Evolutionary conservation across 768 basidiomycete species (phyloP).

Genomic region (Udeniomyces megalosporus): DNA sequence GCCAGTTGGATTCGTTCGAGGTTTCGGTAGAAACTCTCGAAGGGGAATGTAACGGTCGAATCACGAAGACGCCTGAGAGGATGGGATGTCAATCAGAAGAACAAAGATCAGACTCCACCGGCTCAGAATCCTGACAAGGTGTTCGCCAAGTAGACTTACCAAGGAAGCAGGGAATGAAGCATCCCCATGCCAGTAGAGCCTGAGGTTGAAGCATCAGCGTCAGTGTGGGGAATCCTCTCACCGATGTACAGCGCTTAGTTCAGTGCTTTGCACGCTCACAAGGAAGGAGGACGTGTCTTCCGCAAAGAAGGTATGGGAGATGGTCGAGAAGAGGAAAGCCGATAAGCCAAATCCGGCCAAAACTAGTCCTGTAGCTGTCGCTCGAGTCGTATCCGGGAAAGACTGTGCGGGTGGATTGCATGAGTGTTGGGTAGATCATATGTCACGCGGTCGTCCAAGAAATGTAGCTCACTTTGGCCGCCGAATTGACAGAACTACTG

Average conservation of each 20-base stretch:
- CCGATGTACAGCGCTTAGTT: neutral
- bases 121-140: too few species aligned
- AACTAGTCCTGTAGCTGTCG: conserved; percentile 58
- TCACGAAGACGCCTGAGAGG: conserved; percentile 54
- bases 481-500: conserved; percentile 54
- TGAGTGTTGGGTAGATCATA: conserved; percentile 21
- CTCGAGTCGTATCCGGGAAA: conserved; percentile 32
- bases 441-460: conserved; percentile 43
- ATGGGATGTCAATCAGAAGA: too few species aligned
- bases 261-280: neutral
- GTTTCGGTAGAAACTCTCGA: neutral
- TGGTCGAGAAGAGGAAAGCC: conserved; percentile 70
- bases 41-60: conserved; percentile 23
- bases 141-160: too few species aligned
- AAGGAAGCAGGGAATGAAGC: conserved; percentile 60
- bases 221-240: neutral
- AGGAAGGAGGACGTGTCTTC: conserved; percentile 67
- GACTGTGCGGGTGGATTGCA: conserved; percentile 28
- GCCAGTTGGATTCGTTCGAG: conserved; percentile 6
- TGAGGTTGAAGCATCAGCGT: neutral
- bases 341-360: conserved; percentile 79
- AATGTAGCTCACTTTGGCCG: conserved; percentile 39
- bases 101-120: too few species aligned
- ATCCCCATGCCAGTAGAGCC: conserved; percentile 58
- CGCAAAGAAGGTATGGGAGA: conserved; percentile 54